Base-by-base conservation (phyloP, 208 protist species). In the Acanthamoeba royreba region DNA sequence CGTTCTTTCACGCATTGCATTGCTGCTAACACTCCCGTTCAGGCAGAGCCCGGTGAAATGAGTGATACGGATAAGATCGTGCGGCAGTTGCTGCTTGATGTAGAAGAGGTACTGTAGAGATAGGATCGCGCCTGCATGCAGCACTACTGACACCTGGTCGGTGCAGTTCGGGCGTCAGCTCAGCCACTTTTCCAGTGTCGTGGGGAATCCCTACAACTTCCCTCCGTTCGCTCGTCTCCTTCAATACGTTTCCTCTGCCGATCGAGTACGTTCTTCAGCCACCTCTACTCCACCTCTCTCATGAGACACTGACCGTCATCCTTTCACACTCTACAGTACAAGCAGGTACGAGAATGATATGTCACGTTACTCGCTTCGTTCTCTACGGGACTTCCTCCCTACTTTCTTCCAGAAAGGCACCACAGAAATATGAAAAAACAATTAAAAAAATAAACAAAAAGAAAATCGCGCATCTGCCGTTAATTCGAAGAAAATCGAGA, bases 21-120 rank as follows among this genome's bases (percentile, higher is more conserved):
- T 55, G 49, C 49, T 9, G 9, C 49, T 9, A 55, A 19, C 49
- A 25, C 9, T 25, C 49, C 9, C 49, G 49, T 19, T 25, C 19
- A 69, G 58, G 47, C 69, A 1, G 69, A 79, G 40, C 79, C 79
- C 33, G 79, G 49, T 2, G 49, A 61, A 33, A 87, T 87, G 79
- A 63, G 45, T 9, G 79, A 87, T 38, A 87, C 9, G 45, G 79
- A 87, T 47, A 87, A 87, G 49, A 87, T 87, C 43, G 79, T 61
- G n/a, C 79, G 43, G 17, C 79, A 87, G 49, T 31, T 87, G 3
- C 79, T 87, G 13, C 79, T 87, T 33, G 79, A 87, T 31, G 79
- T 87, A 1, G 45, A 87, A 28, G 79, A 87, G 79, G 43, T 87
- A 63, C 28, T 7, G 58, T 15, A 28, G 13, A 22, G 13, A 58